Evolutionary conservation across 768 basidiomycete genomes (phyloP), one percentile per base, ranked within the genome.

Genomic region (Amanita exitialis): DNA sequence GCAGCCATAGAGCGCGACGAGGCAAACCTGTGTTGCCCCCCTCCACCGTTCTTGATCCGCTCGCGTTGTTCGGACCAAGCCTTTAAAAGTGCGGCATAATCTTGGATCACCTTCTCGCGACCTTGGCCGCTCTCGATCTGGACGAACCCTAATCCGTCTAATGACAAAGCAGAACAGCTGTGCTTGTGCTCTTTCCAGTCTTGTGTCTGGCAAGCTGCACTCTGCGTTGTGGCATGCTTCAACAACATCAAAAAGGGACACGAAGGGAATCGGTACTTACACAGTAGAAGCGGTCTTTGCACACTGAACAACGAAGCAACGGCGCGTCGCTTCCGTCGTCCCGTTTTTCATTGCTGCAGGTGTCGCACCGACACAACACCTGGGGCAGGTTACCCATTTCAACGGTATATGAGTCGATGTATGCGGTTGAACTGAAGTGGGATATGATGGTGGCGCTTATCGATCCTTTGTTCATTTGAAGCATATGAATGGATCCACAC

Each of bases 131-230:
- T 20, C 8, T 50, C 18, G 49, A 50, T 50, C 49, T 42, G 15
- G 12, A 15, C 8, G 3, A 6, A n/a, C 8, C 28, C 49, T 23
- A 41, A 18, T 32, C 39, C 49, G 6, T 50, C 49, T 6, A 37
- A 39, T 8, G 49, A 25, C 13, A 50, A 35, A 32, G 23, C 7
- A 8, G 49, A 50, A 18, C 49, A 50, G 13, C 39, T 35, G 28
- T 50, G 41, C 21, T 50, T 50, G 39, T 50, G 49, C 39, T 50
- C 49, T 21, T 50, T 50, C 49, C 49, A 50, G n/a, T 50, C 49
- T 34, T 42, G 38, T n/a, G 39, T 18, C 32, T 50, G 49, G 21
- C 49, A 50, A 15, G 39, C 25, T 20, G 41, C n/a, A 12, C 49
- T 42, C 49, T 50, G 20, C 30, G 27, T 21, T 9, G 8, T 18